Evolutionary conservation across 306 rosid species (phyloP), one percentile per base, ranked within the genome.

Genomic region (Dalbergia cochinchinensis): DNA sequence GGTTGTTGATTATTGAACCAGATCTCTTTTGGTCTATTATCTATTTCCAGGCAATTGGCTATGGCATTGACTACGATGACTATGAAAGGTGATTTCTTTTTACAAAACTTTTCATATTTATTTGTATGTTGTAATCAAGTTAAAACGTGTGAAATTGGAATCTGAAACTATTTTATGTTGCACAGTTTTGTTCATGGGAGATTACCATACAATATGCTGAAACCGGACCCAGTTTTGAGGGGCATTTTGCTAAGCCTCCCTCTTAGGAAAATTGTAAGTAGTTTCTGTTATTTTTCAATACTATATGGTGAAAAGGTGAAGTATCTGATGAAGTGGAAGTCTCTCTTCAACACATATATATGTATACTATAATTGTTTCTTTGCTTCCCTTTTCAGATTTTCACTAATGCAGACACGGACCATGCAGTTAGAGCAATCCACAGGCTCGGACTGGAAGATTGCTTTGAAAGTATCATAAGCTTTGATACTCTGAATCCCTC

Each of bases 381-480:
- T 47, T 41, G 18, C 48, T 70, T 50, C 26, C 61, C 60, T 61
- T 61, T 79, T 59, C 79, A 94, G 99, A 33, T 92, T 42, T 94
- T 92, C 65, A 90, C 97, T 0, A 92, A 92, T 81, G 82, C 90
- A 7, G 97, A 94, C 44, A 31, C 76, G 55, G 83, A 77, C 11
- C 99, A 94, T 76, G 87, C 94, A 4, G 45, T 7, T 16, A 86
- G 86, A 70, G 99, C 73, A 26, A 94, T 94, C 65, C 66, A 74
- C 39, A 87, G 85, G 80, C 99, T 94, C 62, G 97, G 99, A 75
- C 67, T 94, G 73, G 97, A 91, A 74, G 97, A 88, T 78, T 94
- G 99, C 85, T 94, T 94, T 78, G 97, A 94, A 85, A 73, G 70
- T 33, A 64, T 91, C 59, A 82, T 94, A 79, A 82, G 86, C 91